Evolutionary conservation across 164 flowering plant species (phyloP), one percentile per base, ranked within the genome.

Genomic region (Berberis vulgaris): DNA sequence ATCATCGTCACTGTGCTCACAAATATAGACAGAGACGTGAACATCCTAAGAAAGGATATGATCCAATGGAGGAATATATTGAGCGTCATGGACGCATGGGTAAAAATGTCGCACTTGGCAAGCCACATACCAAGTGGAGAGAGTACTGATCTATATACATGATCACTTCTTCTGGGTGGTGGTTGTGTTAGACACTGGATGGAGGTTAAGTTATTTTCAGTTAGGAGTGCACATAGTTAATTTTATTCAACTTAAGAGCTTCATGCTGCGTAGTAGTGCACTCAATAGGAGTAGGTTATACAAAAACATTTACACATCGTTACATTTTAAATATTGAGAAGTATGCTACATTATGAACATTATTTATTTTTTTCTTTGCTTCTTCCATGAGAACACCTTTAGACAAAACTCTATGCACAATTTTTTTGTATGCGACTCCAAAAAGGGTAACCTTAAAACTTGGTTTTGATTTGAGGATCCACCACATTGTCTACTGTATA

Each of bases 1-100:
- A 80, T 67, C 74, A 79, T 69, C 82, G 78, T 65, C 91, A 83
- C 68, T 87, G 70, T 57, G 82, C 78, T 43, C 82, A 82, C 41
- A 84, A 79, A 67, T 79, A 83, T 43, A 83, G 74, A 67, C 79
- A 74, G 71, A 81, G 83, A 71, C 87, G 80, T 66, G 62, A 78
- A 47, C 67, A 60, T 47, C 59, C 57, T 41, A 63, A 47, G 69
- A 71, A 57, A 59, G 61, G 58, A 65, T 70, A 68, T 2, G 49
- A 59, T 60, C 38, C 50, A 57, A 67, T 76, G 49, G 72, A 74
- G 60, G 76, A 75, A 11, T 54, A 62, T 49, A 13, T 66, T 43
- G 79, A 76, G 43, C 76, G 74, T 64, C 78, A 40, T 56, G 67
- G 65, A 13, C 71, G 42, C 63, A 71, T 65, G 72, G 65, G 70